Evolutionary conservation across 352 stramenopile species (phyloP).

Genomic region (Globisporangium cederbergense): DNA sequence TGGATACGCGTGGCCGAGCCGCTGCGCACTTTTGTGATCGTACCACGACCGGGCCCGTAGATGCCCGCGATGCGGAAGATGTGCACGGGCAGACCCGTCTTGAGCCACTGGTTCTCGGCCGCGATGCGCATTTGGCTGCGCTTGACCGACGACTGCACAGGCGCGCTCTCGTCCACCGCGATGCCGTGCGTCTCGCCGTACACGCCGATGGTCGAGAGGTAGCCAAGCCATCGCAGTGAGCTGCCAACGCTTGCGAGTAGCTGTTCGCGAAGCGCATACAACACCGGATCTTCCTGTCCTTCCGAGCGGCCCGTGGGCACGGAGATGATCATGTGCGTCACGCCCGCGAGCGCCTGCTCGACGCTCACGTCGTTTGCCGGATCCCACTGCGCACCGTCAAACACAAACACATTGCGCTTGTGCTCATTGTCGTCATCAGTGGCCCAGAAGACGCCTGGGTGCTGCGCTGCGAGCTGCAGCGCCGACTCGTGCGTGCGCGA

Average conservation of each 20-base stretch:
- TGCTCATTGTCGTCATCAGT: slow-evolving; percentile 1
- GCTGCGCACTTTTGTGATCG: slow-evolving; percentile 74
- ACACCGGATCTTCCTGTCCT: slow-evolving; percentile 66
- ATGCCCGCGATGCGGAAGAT: slow-evolving; percentile 91
- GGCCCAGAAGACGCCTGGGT: slow-evolving; percentile 39
- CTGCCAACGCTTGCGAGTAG: slow-evolving; percentile 37
- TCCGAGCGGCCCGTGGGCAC: slow-evolving; percentile 47
- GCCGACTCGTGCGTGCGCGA: slow-evolving; percentile 56
- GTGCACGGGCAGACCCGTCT: slow-evolving; percentile 61
- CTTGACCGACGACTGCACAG: slow-evolving; percentile 54
- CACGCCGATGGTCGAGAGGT: slow-evolving; percentile 92
- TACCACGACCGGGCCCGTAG: slow-evolving; percentile 85
- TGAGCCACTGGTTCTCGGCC: slow-evolving; percentile 77
- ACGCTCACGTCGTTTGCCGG: slow-evolving; percentile 29
- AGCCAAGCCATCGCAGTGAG: slow-evolving; percentile 83
- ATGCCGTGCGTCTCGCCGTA: slow-evolving; percentile 88
- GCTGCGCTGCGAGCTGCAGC: slow-evolving; percentile 29
- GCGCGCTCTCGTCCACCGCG: slow-evolving; percentile 80
- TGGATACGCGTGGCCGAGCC: slow-evolving; percentile 65
- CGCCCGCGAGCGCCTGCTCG: slow-evolving; percentile 43
- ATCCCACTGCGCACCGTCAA: slow-evolving; percentile 65
- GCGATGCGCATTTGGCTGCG: slow-evolving; percentile 75
- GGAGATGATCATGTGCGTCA: slow-evolving; percentile 79
- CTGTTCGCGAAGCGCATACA: slow-evolving; percentile 39
- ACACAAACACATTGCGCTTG: slow-evolving; percentile 71